Evolutionary conservation across 192 early-diverging fungal genomes (phyloP).

Genomic region (Powellomyces hirtus): DNA sequence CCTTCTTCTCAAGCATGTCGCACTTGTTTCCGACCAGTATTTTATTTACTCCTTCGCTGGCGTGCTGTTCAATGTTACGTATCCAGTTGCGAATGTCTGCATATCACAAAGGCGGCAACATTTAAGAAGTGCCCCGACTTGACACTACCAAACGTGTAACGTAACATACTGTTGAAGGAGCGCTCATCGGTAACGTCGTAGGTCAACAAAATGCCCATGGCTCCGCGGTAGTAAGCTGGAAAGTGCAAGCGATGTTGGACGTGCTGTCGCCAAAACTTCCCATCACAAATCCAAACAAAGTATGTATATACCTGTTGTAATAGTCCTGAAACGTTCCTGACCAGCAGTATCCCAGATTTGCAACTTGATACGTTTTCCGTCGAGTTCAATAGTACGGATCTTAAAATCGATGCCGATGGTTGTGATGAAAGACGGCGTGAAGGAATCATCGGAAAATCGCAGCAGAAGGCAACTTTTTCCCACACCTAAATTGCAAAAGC

Average conservation of each 20-base stretch:
- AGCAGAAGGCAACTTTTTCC: constrained; percentile 96
- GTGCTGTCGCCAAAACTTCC: too few species aligned
- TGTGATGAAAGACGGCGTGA: constrained; percentile 99
- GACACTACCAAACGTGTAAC: too few species aligned
- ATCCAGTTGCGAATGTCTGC: constrained; percentile 99
- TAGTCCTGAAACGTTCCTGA: constrained; percentile 98
- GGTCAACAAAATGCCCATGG: constrained; percentile 97
- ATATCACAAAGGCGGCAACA: too few species aligned
- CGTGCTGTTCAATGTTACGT: constrained; percentile 99
- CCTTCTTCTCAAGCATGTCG: constrained; percentile 94
- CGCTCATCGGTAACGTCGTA: constrained; percentile 99
- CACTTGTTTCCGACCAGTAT: constrained; percentile 99
- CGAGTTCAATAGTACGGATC: constrained; percentile 97
- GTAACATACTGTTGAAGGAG: constrained; percentile 90
- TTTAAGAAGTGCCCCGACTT: too few species aligned
- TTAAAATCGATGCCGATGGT: constrained; percentile 99
- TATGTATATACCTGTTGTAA: constrained; percentile 78
- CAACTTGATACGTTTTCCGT: constrained; percentile 98
- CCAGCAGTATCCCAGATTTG: constrained; percentile 99
- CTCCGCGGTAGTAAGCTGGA: constrained; percentile 95
- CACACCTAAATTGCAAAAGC: constrained; percentile 64
- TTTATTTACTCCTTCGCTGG: constrained; percentile 97
- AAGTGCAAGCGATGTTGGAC: not conserved
- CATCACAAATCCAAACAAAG: not conserved
- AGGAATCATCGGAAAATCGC: constrained; percentile 98